Conservation (phyloP, 164 flowering plant genomes). For the Nymphaea thermarum region DNA sequence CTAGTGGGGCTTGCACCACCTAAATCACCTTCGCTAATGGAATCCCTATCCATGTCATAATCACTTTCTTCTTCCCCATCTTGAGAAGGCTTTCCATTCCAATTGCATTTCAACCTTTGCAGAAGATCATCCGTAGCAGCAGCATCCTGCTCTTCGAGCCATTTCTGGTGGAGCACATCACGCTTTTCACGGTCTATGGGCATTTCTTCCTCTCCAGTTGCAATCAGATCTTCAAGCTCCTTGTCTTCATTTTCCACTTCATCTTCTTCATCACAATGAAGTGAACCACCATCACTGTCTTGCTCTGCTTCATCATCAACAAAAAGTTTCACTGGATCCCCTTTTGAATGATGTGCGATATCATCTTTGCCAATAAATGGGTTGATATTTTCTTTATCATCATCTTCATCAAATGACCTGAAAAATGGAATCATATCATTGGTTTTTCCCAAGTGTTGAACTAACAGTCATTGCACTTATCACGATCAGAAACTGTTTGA, state of each 20-base stretch:
- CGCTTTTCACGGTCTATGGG: conserved; percentile 58
- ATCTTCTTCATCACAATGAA: conserved; percentile 53
- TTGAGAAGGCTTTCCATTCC: conserved; percentile 24
- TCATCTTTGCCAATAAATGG: conserved; percentile 24
- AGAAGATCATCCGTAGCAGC: conserved; percentile 70
- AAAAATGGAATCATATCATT: neutral
- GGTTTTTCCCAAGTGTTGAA: no score
- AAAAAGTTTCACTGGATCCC: conserved; percentile 78
- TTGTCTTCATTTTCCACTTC: conserved; percentile 56
- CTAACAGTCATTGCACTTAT: no score
- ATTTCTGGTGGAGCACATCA: conserved; percentile 75
- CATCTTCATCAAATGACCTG: conserved; percentile 70
- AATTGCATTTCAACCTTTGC: conserved; percentile 50
- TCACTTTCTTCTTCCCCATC: conserved; percentile 22
- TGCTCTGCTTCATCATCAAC: conserved; percentile 95
- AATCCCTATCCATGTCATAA: neutral
- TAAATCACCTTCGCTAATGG: neutral
- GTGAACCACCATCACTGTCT: conserved; percentile 72
- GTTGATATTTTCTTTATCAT: conserved; percentile 62
- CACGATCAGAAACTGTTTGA: no score
- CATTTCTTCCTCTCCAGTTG: conserved; percentile 47
- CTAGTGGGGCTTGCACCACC: conserved; percentile 6
- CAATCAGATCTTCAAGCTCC: conserved; percentile 70
- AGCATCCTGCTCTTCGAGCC: conserved; percentile 92
- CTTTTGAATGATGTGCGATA: conserved; percentile 21